These are phyloP conservation scores for Margaritispora aquatica DNA, from an alignment of 495 filamentous ascomycete genomes.

Conservation along the genomic window DNA sequence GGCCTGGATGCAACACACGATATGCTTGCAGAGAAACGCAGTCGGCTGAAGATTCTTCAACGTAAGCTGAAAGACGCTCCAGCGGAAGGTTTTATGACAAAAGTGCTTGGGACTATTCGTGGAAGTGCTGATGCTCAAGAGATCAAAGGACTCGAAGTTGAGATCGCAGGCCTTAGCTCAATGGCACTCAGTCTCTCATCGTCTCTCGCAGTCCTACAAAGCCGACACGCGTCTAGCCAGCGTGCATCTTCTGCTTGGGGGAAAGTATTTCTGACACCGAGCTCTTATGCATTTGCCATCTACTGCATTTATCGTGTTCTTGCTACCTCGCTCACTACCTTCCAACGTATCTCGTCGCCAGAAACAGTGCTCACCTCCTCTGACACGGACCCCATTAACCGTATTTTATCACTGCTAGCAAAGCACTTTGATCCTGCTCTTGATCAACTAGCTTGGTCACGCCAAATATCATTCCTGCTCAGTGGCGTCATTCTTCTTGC, in stretches of 20 bases:
- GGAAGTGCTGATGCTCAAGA: conserved; percentile 57
- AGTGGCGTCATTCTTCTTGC: conserved; percentile 71
- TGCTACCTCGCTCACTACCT: conserved; percentile 55
- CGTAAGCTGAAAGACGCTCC: conserved; percentile 50
- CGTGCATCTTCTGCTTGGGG: conserved; percentile 57
- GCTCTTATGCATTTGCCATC: conserved; percentile 58
- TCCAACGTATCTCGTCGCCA: conserved; percentile 40
- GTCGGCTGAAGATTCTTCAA: conserved; percentile 59
- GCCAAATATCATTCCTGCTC: conserved; percentile 71
- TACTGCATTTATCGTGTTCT: conserved; percentile 74
- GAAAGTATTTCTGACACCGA: conserved; percentile 44
- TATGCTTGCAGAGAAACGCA: conserved; percentile 62
- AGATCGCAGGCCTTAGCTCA: conserved; percentile 69
- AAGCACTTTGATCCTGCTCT: conserved; percentile 66
- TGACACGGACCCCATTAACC: conserved; percentile 69
- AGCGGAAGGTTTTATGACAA: conserved; percentile 55
- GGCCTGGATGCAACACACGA: conserved; percentile 70
- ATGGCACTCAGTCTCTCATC: conserved; percentile 63
- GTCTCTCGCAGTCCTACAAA: conserved; percentile 51
- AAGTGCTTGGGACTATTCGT: conserved; percentile 59
- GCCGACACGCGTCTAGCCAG: conserved; percentile 50
- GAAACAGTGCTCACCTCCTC: conserved; percentile 51
- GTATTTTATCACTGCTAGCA: conserved; percentile 65
- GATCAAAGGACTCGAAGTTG: conserved; percentile 58
- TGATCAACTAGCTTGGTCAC: conserved; percentile 65